phyloP scores from a whole-genome alignment of 2,329 filamentous ascomycete species.

The Xylariaceae sp. region DNA sequence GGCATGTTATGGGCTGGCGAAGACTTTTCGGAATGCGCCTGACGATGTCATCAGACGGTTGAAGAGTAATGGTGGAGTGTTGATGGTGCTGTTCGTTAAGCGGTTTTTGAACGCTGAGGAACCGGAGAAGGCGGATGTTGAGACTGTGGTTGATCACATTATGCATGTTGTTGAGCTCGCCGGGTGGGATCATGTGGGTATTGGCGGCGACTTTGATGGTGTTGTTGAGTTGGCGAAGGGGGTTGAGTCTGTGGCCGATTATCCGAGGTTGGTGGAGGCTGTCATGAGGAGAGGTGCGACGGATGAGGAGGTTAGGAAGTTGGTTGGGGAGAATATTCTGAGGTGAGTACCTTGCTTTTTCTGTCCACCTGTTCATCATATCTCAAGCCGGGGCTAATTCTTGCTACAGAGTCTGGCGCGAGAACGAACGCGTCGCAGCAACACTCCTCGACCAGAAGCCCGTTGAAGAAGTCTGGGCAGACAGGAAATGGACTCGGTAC shows the following conservation, averaged over 20 bases:
- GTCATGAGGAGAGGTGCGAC: constrained; percentile 30
- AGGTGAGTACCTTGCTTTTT: constrained; percentile 7
- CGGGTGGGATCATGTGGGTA: constrained; percentile 32
- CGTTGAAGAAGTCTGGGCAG: constrained; percentile 28
- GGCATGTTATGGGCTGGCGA: constrained; percentile 54
- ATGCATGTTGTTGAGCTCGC: constrained; percentile 26
- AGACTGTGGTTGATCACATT: constrained; percentile 30
- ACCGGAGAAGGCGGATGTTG: constrained; percentile 14
- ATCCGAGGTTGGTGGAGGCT: constrained; percentile 31
- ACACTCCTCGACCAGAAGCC: constrained; percentile 26
- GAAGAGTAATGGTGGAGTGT: constrained; percentile 18
- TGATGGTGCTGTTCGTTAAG: constrained; percentile 18
- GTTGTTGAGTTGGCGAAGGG: constrained; percentile 20
- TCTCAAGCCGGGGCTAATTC: too few relatives aligned
- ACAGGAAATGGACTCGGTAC: constrained; percentile 21
- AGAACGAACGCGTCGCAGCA: constrained; percentile 26
- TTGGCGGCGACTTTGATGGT: constrained; percentile 34
- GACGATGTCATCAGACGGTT: constrained; percentile 19
- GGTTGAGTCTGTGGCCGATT: constrained; percentile 23
- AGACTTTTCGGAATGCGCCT: constrained; percentile 59
- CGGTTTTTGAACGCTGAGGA: constrained; percentile 17
- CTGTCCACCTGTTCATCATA: too few relatives aligned
- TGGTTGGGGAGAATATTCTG: constrained; percentile 30
- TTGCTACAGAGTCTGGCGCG: constrained; percentile 23
- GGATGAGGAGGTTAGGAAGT: constrained; percentile 26